Evolutionary conservation across 2,329 filamentous ascomycete genomes (phyloP).

Genomic region (Taxawa tesnikishii): DNA sequence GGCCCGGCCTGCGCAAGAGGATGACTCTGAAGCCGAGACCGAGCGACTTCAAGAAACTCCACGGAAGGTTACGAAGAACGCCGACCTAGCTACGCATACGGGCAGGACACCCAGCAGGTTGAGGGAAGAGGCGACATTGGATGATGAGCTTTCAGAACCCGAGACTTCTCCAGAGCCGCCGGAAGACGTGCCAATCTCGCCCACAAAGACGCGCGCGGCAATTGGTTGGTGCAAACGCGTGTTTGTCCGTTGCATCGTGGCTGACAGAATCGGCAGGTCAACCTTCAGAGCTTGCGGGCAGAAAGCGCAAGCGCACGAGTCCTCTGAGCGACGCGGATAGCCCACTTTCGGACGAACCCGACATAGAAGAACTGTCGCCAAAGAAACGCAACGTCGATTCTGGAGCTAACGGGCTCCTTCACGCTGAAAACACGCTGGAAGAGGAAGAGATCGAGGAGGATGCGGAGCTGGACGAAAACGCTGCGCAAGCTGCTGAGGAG

Average conservation of each 20-base stretch:
- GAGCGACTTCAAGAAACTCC: slow-evolving; percentile 72
- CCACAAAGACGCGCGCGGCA: slow-evolving; percentile 2
- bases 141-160: slow-evolving; percentile 26
- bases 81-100: slow-evolving; percentile 26
- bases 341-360: slow-evolving; percentile 22
- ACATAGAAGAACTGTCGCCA: slow-evolving; percentile 15
- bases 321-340: slow-evolving; percentile 18
- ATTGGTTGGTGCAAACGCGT: too few relatives aligned
- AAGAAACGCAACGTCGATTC: too few relatives aligned
- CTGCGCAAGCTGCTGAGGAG: background rate
- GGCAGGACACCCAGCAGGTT: slow-evolving; percentile 69
- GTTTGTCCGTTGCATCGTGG: too few relatives aligned
- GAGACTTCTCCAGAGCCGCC: slow-evolving; percentile 5
- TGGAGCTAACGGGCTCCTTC: too few relatives aligned
- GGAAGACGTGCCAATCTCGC: slow-evolving; percentile 2
- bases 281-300: slow-evolving; percentile 11
- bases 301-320: slow-evolving; percentile 34
- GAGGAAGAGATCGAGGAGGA: slow-evolving; percentile 19
- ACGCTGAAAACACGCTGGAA: slow-evolving; percentile 6
- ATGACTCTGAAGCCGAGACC: slow-evolving; percentile 81
- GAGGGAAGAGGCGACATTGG: slow-evolving; percentile 42
- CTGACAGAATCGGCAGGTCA: too few relatives aligned
- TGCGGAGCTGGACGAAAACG: slow-evolving; percentile 15
- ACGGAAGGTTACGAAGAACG: slow-evolving; percentile 15
- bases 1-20: slow-evolving; percentile 35